These are phyloP conservation scores for Sphenostylis stenocarpa DNA, from an alignment of 306 rosid genomes.

Conservation along the genomic window DNA sequence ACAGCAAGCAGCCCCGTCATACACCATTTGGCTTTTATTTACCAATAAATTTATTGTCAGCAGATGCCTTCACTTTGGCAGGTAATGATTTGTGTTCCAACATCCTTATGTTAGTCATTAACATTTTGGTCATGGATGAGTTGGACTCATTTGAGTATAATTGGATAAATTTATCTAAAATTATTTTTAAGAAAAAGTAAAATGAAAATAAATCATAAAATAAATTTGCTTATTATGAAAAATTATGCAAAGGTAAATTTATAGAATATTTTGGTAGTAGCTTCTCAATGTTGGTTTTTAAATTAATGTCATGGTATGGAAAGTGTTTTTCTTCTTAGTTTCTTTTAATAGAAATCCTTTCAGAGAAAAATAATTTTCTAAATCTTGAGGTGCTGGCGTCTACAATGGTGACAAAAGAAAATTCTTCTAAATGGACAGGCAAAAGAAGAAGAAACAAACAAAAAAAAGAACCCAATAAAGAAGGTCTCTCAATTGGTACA, in stretches of 20 bases:
- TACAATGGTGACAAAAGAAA: neutral
- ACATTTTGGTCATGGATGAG: neutral
- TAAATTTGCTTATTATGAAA: no score
- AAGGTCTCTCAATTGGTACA: slow-evolving; percentile 4
- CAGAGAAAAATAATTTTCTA: no score
- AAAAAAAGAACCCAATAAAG: neutral
- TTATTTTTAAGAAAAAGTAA: no score
- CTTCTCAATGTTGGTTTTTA: no score
- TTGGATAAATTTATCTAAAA: no score
- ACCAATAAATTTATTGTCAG: neutral
- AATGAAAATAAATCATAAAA: no score
- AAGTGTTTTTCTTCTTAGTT: no score
- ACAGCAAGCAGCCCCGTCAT: neutral
- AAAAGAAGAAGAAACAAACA: neutral
- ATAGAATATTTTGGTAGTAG: no score
- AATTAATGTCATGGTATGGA: no score
- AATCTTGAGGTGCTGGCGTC: neutral
- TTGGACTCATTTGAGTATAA: neutral
- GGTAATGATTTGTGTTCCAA: neutral
- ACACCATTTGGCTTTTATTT: neutral
- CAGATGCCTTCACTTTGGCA: neutral
- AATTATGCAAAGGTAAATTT: no score
- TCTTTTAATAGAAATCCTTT: no score
- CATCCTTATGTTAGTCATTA: neutral
- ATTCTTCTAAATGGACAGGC: neutral